phyloP scores from a whole-genome alignment of 228 moss, liverwort and hornwort species.

The Sphagnum magellanicum region DNA sequence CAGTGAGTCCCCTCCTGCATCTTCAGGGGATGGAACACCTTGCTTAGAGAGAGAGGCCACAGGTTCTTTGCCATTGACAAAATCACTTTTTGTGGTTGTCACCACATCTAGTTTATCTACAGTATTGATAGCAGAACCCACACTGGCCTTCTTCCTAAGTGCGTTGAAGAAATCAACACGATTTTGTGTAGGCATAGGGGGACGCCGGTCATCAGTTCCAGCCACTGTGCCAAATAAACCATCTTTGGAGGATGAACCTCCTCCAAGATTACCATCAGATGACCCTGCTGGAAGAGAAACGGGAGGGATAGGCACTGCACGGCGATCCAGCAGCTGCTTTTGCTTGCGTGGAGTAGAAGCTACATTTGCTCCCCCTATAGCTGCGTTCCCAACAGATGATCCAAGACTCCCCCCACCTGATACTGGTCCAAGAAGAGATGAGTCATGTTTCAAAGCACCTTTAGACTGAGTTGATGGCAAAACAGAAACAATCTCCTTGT shows the following conservation, averaged over 20 bases:
- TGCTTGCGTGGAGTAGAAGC: conserved; percentile 65
- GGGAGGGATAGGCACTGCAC: conserved; percentile 83
- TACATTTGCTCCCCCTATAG: conserved; percentile 25
- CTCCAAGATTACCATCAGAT: conserved; percentile 42
- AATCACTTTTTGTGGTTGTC: conserved; percentile 36
- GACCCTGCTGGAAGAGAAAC: conserved; percentile 34
- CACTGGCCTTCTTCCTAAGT: conserved; percentile 75
- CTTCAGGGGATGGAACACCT: conserved; percentile 31
- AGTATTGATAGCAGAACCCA: conserved; percentile 42
- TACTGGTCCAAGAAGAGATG: conserved; percentile 20
- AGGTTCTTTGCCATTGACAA: conserved; percentile 43
- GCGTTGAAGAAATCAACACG: conserved; percentile 97
- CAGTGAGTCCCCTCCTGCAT: conserved; percentile 22
- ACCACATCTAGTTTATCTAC: conserved; percentile 69
- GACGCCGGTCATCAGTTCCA: conserved; percentile 70
- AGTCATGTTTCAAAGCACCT: conserved; percentile 55
- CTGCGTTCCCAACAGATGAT: conserved; percentile 24
- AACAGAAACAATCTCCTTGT: conserved; percentile 58
- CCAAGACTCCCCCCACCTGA: conserved; percentile 21
- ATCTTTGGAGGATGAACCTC: conserved; percentile 53
- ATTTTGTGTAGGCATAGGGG: conserved; percentile 70
- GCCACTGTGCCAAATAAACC: conserved; percentile 34
- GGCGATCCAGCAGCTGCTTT: conserved; percentile 82
- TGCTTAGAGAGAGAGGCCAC: conserved; percentile 33
- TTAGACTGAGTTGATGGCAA: conserved; percentile 27